phyloP scores from a whole-genome alignment of 148 eudicot species.

The Cornus controversa region DNA sequence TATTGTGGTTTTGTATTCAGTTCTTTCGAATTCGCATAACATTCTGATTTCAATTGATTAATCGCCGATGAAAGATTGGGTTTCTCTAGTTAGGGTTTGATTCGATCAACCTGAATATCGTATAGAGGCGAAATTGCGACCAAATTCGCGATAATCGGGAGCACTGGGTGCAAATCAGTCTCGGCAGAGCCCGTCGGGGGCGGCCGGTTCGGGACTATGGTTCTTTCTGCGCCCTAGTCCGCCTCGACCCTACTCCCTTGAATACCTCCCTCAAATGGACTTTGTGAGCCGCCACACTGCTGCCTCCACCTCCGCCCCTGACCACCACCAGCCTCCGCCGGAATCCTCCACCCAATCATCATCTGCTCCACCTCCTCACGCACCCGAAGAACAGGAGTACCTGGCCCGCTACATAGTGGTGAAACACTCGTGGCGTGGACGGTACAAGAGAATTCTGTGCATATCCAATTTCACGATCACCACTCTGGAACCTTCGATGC shows the following conservation, averaged over 20 bases:
- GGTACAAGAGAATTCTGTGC: slow-evolving; percentile 89
- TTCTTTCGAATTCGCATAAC: not conserved
- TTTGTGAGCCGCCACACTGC: slow-evolving; percentile 66
- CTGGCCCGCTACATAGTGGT: slow-evolving; percentile 71
- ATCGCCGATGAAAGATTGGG: slow-evolving; percentile 10
- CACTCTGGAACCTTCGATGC: slow-evolving; percentile 78
- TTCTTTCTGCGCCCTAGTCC: slow-evolving; percentile 59
- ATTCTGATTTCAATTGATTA: not conserved
- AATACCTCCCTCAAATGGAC: slow-evolving; percentile 91
- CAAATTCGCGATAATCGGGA: slow-evolving; percentile 20
- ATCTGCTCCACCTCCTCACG: slow-evolving; percentile 27
- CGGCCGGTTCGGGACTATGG: slow-evolving; percentile 68
- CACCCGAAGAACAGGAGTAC: slow-evolving; percentile 84
- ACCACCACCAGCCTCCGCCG: slow-evolving; percentile 20
- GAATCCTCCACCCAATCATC: slow-evolving; percentile 19
- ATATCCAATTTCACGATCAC: slow-evolving; percentile 53
- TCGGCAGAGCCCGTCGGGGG: slow-evolving; percentile 69
- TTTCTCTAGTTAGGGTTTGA: not conserved
- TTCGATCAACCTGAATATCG: not conserved
- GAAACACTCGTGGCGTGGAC: slow-evolving; percentile 96
- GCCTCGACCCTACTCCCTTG: slow-evolving; percentile 71
- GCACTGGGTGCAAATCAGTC: slow-evolving; percentile 99
- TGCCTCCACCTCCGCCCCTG: slow-evolving; percentile 14
- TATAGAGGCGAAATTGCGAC: not conserved
- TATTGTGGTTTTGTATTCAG: too few species aligned